A percentile compares a stretch with the other conserved stretches of the same genome.
These are phyloP conservation scores for Dinochytrium kinnereticum DNA, from an alignment of 371 early-diverging fungal genomes.

Conservation along the genomic window DNA sequence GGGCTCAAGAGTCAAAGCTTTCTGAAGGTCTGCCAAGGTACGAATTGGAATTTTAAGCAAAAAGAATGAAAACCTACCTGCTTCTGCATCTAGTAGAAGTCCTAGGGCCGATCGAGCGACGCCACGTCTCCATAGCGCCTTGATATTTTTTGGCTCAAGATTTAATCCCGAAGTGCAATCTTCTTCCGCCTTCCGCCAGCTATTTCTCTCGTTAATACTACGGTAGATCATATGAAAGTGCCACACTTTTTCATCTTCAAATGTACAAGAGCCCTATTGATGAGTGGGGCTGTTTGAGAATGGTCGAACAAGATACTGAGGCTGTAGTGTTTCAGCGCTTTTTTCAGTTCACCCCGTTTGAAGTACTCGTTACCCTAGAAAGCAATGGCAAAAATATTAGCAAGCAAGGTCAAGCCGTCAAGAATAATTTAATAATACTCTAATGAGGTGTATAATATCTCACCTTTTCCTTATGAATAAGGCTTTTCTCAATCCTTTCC, in stretches of 20 bases:
- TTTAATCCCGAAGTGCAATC: constrained; percentile 73
- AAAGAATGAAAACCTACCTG: constrained; percentile 50
- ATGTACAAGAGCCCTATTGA: constrained; percentile 87
- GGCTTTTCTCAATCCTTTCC: constrained; percentile 9
- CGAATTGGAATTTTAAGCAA: neutral
- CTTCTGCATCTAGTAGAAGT: constrained; percentile 64
- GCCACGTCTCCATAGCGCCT: constrained; percentile 83
- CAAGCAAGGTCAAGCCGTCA: too few species aligned
- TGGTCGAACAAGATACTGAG: constrained; percentile 73
- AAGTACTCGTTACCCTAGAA: constrained; percentile 80
- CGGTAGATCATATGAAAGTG: neutral
- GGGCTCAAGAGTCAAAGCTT: constrained; percentile 71
- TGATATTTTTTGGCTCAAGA: constrained; percentile 74
- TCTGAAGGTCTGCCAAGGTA: constrained; percentile 60
- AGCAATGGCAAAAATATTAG: too few species aligned
- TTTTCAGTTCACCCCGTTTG: constrained; percentile 67
- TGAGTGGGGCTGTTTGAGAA: constrained; percentile 61
- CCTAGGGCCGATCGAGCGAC: constrained; percentile 67
- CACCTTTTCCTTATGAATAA: constrained; percentile 72
- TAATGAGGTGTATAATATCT: too few species aligned
- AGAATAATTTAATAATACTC: too few species aligned
- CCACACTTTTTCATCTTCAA: constrained; percentile 72
- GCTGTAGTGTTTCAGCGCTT: constrained; percentile 73
- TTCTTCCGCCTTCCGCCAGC: constrained; percentile 69
- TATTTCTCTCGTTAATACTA: constrained; percentile 40